Evolutionary conservation across 108 stramenopile species (phyloP).

Genomic region (Conticribra guillardii): DNA sequence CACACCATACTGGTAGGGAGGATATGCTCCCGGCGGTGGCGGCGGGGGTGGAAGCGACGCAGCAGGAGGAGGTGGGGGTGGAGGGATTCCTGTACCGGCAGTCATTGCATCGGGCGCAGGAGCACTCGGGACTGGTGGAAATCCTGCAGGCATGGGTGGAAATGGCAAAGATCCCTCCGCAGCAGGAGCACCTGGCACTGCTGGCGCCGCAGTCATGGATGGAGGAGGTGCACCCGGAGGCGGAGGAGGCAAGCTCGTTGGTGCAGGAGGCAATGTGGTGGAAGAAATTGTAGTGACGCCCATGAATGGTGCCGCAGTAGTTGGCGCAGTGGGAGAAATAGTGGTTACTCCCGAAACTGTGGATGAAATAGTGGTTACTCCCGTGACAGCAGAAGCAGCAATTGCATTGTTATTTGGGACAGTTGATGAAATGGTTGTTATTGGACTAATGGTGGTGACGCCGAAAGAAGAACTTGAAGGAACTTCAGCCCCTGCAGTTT

Average conservation of each 20-base stretch:
- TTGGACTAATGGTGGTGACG: conserved; percentile 14
- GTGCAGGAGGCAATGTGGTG: conserved; percentile 31
- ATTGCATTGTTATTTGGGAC: conserved; percentile 5
- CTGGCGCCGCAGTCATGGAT: conserved; percentile 40
- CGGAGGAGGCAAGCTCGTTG: conserved; percentile 26
- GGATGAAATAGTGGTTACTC: conserved; percentile 13
- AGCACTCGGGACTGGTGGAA: conserved; percentile 26
- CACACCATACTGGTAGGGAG: background rate
- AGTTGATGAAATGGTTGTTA: conserved; percentile 17
- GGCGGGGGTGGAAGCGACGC: conserved; percentile 31
- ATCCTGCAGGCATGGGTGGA: conserved; percentile 32
- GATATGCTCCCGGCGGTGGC: conserved; percentile 41
- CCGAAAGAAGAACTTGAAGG: background rate
- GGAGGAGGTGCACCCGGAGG: conserved; percentile 29
- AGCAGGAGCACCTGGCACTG: conserved; percentile 8
- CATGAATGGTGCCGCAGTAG: background rate
- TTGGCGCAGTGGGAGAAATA: conserved; percentile 9
- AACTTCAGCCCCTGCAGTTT: background rate
- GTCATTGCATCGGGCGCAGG: conserved; percentile 21
- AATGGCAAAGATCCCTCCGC: too few relatives aligned
- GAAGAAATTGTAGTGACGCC: conserved; percentile 25
- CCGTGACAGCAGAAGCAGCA: conserved; percentile 2
- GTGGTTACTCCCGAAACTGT: conserved; percentile 1
- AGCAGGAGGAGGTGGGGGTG: conserved; percentile 11
- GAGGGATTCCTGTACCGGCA: conserved; percentile 10